Percentiles rank a stretch among this genome's conserved stretches.
phyloP scores from a whole-genome alignment of 176 grass and related monocot species.

The Musa troglodytarum region DNA sequence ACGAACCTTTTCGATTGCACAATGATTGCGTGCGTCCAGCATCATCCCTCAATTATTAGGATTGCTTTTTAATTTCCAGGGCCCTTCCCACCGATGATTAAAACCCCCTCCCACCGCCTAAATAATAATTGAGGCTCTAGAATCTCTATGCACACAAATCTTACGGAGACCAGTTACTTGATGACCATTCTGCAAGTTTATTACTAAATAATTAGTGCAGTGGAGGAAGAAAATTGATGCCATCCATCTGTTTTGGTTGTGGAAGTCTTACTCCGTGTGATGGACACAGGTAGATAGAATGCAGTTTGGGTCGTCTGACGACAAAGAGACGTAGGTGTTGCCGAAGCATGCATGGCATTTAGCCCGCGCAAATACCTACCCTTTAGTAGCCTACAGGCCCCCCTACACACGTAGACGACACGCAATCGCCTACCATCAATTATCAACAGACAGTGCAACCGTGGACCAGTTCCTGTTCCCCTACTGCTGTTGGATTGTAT shows the following conservation, averaged over 20 bases:
- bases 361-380: neutral
- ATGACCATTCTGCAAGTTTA: too few species aligned
- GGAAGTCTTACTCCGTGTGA: too few species aligned
- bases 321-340: neutral
- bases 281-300: too few species aligned
- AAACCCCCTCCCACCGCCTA: neutral
- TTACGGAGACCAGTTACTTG: neutral
- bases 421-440: neutral
- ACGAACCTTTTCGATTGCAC: too few species aligned
- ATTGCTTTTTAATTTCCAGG: neutral
- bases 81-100: neutral
- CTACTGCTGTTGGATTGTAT: neutral
- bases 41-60: neutral
- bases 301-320: neutral
- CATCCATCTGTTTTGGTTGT: too few species aligned
- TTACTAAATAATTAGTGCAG: too few species aligned
- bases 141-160: neutral
- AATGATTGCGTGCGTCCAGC: neutral
- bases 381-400: neutral
- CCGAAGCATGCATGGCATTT: neutral
- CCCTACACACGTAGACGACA: neutral
- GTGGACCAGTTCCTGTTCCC: neutral
- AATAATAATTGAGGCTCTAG: neutral
- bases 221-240: too few species aligned
- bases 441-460: neutral